Conservation (phyloP, 495 filamentous ascomycete genomes). For the Podospora appendiculata region DNA sequence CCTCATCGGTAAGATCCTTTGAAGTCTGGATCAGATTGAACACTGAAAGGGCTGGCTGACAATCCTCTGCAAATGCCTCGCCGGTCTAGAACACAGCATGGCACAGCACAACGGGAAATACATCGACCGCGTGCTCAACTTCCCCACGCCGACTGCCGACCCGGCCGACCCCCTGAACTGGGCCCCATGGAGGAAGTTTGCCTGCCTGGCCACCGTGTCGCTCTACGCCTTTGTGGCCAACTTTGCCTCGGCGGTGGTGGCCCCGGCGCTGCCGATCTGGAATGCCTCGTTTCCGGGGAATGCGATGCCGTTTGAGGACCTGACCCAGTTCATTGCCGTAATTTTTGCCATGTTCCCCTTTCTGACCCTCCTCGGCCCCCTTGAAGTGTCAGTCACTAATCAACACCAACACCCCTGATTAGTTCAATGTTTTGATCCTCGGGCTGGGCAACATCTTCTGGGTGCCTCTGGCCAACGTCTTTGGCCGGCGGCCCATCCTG, state of each 20-base stretch:
- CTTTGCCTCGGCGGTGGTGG: conserved; percentile 16
- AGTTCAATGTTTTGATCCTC: conserved; percentile 20
- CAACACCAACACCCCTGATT: not conserved
- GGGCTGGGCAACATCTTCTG: conserved; percentile 34
- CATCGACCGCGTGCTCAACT: conserved; percentile 10
- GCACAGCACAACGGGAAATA: conserved; percentile 7
- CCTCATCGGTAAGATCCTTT: conserved; percentile 15
- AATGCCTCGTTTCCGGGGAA: conserved; percentile 15
- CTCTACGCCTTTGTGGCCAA: conserved; percentile 23
- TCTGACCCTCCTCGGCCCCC: too few relatives aligned
- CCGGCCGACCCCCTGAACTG: conserved; percentile 27
- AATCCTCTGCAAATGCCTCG: not conserved
- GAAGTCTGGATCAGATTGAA: not conserved
- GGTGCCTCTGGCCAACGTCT: conserved; percentile 51
- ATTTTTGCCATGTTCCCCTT: not conserved
- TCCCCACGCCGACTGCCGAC: conserved; percentile 16
- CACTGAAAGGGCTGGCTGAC: not conserved
- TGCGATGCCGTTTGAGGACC: conserved; percentile 4
- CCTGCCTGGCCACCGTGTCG: conserved; percentile 12
- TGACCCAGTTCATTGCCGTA: conserved; percentile 21
- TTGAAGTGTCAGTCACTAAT: not conserved
- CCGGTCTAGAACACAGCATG: conserved; percentile 7
- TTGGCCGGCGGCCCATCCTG: conserved; percentile 46
- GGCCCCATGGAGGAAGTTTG: conserved; percentile 17
- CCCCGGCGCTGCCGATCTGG: conserved; percentile 22